Evolutionary conservation across 306 rosid species (phyloP).

Genomic region (Canavalia gladiata): DNA sequence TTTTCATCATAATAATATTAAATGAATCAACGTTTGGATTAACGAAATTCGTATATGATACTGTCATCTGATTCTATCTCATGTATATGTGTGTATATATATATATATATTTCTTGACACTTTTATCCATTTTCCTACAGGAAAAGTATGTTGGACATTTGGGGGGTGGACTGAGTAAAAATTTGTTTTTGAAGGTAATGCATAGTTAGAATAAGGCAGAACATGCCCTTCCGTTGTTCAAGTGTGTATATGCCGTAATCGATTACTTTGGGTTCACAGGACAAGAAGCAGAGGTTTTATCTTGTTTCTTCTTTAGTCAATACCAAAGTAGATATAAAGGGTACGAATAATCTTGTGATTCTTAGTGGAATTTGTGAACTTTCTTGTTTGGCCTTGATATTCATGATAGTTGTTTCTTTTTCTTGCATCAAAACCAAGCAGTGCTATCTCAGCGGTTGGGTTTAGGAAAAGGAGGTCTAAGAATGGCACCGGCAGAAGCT

Average conservation of each 20-base stretch:
- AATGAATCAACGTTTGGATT: no score
- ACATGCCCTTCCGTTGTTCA: neutral
- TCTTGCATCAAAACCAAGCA: slow-evolving; percentile 50
- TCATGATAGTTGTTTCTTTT: slow-evolving; percentile 44
- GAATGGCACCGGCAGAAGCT: slow-evolving; percentile 84
- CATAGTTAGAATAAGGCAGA: neutral
- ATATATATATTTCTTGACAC: slow-evolving; percentile 36
- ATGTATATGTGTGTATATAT: neutral
- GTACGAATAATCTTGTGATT: slow-evolving; percentile 46
- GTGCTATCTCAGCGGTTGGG: slow-evolving; percentile 76
- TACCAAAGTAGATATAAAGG: slow-evolving; percentile 71
- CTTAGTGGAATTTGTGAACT: slow-evolving; percentile 17
- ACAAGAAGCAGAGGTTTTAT: slow-evolving; percentile 78
- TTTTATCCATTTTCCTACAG: slow-evolving; percentile 45
- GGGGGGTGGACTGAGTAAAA: slow-evolving; percentile 69
- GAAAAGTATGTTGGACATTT: slow-evolving; percentile 68
- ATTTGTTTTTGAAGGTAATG: slow-evolving; percentile 68
- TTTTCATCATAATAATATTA: no score
- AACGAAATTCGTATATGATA: no score
- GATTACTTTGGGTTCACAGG: slow-evolving; percentile 51
- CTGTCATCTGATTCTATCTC: neutral
- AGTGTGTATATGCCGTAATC: slow-evolving; percentile 6
- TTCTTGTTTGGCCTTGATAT: slow-evolving; percentile 25
- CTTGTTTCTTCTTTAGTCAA: slow-evolving; percentile 66
- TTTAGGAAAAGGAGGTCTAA: slow-evolving; percentile 79